These are phyloP conservation scores for Solanum rostratum DNA, from an alignment of 257 asterid species.

Conservation along the genomic window DNA sequence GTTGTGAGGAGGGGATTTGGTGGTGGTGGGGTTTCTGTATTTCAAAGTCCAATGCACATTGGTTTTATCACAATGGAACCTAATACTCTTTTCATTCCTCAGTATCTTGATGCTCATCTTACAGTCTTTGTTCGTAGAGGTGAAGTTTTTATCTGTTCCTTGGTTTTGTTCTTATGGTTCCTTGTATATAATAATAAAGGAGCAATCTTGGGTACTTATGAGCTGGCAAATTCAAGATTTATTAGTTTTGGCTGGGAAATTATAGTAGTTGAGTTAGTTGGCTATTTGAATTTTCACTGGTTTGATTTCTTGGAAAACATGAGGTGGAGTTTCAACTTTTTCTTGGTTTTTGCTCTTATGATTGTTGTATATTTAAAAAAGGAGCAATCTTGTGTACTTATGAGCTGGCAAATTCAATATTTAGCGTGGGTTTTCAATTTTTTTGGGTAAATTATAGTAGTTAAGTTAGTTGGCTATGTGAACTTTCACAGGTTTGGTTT, in stretches of 20 bases:
- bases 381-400: not conserved
- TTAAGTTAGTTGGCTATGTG: not conserved
- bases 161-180: not conserved
- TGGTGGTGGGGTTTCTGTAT: constrained; percentile 4
- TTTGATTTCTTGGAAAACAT: too few relatives aligned
- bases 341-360: not conserved
- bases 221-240: not conserved
- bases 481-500: too few relatives aligned
- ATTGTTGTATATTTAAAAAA: not conserved
- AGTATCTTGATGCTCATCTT: constrained; percentile 66
- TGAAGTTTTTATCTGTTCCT: not conserved
- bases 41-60: constrained; percentile 38
- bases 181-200: too few relatives aligned
- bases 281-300: not conserved
- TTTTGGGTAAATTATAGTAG: too few relatives aligned
- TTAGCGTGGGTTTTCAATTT: not conserved
- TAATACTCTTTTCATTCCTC: constrained; percentile 62
- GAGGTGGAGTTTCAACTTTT: constrained; percentile 24
- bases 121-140: constrained; percentile 70
- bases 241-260: not conserved
- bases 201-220: not conserved
- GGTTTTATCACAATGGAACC: constrained; percentile 92
- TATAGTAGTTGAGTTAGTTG: not conserved
- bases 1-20: constrained; percentile 33
- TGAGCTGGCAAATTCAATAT: not conserved